A percentile compares a stretch with the other conserved stretches of the same genome.
These are phyloP conservation scores for Diplotaxis tenuifolia DNA, from an alignment of 345 rosid species.

Conservation along the genomic window DNA sequence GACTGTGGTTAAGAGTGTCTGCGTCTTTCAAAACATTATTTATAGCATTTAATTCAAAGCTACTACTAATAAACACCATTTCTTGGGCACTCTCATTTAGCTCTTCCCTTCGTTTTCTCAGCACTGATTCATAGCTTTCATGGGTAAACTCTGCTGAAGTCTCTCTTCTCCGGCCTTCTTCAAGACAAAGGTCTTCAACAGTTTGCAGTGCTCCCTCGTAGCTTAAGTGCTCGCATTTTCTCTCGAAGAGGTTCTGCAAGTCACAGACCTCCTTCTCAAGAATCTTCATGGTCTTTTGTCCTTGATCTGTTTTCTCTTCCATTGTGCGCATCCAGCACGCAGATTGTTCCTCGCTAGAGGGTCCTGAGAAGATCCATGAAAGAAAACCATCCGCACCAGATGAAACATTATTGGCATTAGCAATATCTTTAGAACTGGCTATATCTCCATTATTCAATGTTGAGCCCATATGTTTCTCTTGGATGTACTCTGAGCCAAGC, in stretches of 20 bases:
- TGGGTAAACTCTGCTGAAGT: conserved; percentile 46
- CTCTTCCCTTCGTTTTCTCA: conserved; percentile 70
- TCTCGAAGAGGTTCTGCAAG: conserved; percentile 77
- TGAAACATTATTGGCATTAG: conserved; percentile 34
- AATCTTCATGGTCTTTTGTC: conserved; percentile 63
- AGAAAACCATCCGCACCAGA: conserved; percentile 53
- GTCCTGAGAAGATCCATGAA: conserved; percentile 84
- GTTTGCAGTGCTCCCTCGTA: conserved; percentile 83
- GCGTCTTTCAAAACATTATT: conserved; percentile 74
- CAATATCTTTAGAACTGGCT: conserved; percentile 35
- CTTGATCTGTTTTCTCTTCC: conserved; percentile 75
- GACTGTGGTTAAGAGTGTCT: conserved; percentile 64
- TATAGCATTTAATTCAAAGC: conserved; percentile 72
- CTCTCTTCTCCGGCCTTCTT: conserved; percentile 82
- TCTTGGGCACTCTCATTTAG: conserved; percentile 55
- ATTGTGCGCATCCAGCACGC: conserved; percentile 59
- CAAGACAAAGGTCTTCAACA: conserved; percentile 74
- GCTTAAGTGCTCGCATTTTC: conserved; percentile 72
- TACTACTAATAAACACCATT: conserved; percentile 41
- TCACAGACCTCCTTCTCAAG: conserved; percentile 80
- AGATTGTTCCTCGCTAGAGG: conserved; percentile 64
- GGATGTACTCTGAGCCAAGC: conserved; percentile 38
- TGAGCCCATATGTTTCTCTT: conserved; percentile 31
- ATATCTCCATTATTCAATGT: conserved; percentile 33
- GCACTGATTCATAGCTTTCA: conserved; percentile 61